Evolutionary conservation across 140 eudicot genomes (phyloP).

Genomic region (Bidens hawaiensis): DNA sequence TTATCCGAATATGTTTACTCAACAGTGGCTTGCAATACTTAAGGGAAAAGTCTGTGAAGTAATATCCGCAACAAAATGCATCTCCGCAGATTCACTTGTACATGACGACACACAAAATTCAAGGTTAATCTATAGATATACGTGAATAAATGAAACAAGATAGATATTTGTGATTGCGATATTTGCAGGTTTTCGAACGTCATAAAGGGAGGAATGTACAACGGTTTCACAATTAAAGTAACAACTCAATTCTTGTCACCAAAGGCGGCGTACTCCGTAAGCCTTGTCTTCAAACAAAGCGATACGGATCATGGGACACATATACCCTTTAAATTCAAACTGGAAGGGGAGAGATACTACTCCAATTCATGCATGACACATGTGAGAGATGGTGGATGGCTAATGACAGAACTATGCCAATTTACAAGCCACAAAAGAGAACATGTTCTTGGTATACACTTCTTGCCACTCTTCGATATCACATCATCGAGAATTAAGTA

Average conservation of each 20-base stretch:
- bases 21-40: constrained; percentile 10
- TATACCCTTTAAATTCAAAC: background rate
- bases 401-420: constrained; percentile 1
- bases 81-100: background rate
- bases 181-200: constrained; percentile 20
- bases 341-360: background rate
- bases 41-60: constrained; percentile 9
- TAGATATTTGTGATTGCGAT: background rate
- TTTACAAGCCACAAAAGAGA: constrained; percentile 10
- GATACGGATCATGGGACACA: background rate
- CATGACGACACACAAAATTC: background rate
- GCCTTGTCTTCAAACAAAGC: constrained; percentile 17
- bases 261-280: background rate
- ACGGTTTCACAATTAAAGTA: background rate
- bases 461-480: constrained; percentile 12
- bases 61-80: constrained; percentile 9
- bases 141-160: too few relatives aligned
- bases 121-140: constrained; percentile 22
- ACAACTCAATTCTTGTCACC: constrained; percentile 5
- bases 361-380: background rate
- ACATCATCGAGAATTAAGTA: background rate
- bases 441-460: constrained; percentile 12
- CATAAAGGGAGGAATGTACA: constrained; percentile 8
- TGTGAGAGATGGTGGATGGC: constrained; percentile 13
- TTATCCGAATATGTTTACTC: background rate